These are phyloP conservation scores for Aphanomyces euteiches DNA, from an alignment of 352 stramenopile species.

Conservation along the genomic window DNA sequence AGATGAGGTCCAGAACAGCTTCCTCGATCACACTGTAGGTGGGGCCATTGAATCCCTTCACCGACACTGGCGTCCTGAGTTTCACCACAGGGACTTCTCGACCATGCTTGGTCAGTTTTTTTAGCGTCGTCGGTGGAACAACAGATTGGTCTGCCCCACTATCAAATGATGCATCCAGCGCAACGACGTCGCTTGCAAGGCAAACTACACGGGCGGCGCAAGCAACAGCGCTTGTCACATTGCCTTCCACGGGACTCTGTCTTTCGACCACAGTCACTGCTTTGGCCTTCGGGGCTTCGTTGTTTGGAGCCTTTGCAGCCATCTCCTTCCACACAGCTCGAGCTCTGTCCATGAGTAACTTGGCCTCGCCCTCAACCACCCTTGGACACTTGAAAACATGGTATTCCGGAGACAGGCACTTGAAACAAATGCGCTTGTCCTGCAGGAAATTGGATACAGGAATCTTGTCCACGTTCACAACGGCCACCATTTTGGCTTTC, in stretches of 20 bases:
- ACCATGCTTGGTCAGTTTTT: neutral
- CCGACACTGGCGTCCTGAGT: neutral
- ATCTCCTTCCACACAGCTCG: neutral
- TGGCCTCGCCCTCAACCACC: neutral
- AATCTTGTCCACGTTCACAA: constrained; percentile 17
- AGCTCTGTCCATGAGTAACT: neutral
- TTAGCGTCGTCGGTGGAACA: neutral
- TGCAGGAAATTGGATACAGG: neutral
- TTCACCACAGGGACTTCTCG: constrained; percentile 2
- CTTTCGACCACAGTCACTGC: neutral
- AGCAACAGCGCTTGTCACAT: neutral
- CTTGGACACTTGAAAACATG: constrained; percentile 17
- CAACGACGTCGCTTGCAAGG: neutral
- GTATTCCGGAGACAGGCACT: neutral
- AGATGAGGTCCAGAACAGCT: constrained; percentile 1
- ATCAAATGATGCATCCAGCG: constrained; percentile 9
- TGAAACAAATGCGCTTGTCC: neutral
- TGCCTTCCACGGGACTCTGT: neutral
- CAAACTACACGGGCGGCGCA: neutral
- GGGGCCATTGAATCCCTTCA: neutral
- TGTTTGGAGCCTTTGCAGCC: too few species aligned
- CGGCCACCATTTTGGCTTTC: neutral
- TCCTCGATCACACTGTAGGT: neutral
- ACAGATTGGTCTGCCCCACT: constrained; percentile 4
- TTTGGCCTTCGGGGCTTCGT: too few species aligned